phyloP scores from a whole-genome alignment of 257 asterid genomes.

The Dorcoceras hygrometricum region DNA sequence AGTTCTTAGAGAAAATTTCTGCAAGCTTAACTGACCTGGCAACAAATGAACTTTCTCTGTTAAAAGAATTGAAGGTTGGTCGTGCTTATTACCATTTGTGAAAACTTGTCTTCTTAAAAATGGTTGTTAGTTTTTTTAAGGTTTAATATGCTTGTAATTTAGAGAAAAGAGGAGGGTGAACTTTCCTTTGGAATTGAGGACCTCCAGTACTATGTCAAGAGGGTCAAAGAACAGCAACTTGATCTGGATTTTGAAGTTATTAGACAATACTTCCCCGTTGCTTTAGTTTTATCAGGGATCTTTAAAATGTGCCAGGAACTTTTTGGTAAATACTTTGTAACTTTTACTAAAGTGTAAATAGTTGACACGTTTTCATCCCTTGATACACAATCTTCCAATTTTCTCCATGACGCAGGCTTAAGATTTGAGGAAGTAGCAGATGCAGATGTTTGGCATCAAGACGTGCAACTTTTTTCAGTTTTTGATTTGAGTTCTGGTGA shows the following conservation, averaged over 20 bases:
- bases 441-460: conserved; percentile 82
- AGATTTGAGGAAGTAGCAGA: conserved; percentile 69
- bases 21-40: conserved; percentile 77
- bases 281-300: conserved; percentile 85
- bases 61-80: conserved; percentile 82
- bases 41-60: conserved; percentile 61
- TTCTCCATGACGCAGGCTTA: conserved; percentile 51
- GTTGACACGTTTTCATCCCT: conserved; percentile 10
- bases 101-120: conserved; percentile 8
- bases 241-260: conserved; percentile 75
- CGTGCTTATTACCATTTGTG: conserved; percentile 18
- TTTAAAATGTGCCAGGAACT: conserved; percentile 92
- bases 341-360: conserved; percentile 6
- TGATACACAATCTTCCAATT: conserved; percentile 18
- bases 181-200: conserved; percentile 80
- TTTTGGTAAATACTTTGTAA: conserved; percentile 53
- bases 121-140: conserved; percentile 20
- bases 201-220: conserved; percentile 68
- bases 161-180: conserved; percentile 88
- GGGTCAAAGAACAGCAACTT: conserved; percentile 59
- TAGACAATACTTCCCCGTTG: conserved; percentile 76
- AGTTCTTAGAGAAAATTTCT: conserved; percentile 81
- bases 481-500: conserved; percentile 75
- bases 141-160: conserved; percentile 28
- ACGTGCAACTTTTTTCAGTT: conserved; percentile 78